Base-by-base conservation (phyloP, 2,329 filamentous ascomycete genomes). In the Mycosphaerelloides madeirae region DNA sequence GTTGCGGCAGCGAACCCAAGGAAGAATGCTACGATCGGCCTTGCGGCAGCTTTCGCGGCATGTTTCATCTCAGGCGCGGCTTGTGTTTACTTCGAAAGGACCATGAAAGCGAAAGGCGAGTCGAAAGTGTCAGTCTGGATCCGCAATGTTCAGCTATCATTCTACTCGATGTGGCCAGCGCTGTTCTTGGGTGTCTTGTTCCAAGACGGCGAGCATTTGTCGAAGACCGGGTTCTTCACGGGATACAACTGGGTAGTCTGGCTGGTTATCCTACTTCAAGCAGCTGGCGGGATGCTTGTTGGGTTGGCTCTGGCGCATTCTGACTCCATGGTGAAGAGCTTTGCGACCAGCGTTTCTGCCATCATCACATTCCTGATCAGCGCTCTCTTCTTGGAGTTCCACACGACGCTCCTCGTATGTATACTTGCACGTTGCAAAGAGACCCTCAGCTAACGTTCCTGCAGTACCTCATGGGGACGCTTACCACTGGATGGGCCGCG, bases 171-270 rank as follows among this genome's bases (percentile, higher is more conserved):
- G 1, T 91, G 96, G 58, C 88, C 91, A 0, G 86, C 90, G 1
- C 74, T 96, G 0, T 81, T 97, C 45, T 76, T 95, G 41, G 93
- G 91, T 1, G 84, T 97, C 5, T 69, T 94, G 2, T 86, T 87
- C 69, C 86, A 88, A 52, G 93, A 98, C 55, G 93, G 91, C 19
- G 80, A 83, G 49, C 83, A 85, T 31, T 89, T 98, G 52, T 77
- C 83, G 19, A 80, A 84, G 65, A 81, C 87, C 50, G 93, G 93
- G 11, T 95, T 97, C 68, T 97, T 98, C 57, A 84, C 86, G 45
- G 93, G 93, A 2, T 98, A 97, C 69, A 96, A 95, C 64, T 85
- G 80, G 75, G 76, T 91, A 15, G 91, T 97, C 3, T 96, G 90
- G 89, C 75, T 81, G 4, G 85, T 89, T 3, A 86, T 97, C 55